Evolutionary conservation across 225 moss, liverwort and hornwort species (phyloP).

Genomic region (Thuidium tamariscinum): DNA sequence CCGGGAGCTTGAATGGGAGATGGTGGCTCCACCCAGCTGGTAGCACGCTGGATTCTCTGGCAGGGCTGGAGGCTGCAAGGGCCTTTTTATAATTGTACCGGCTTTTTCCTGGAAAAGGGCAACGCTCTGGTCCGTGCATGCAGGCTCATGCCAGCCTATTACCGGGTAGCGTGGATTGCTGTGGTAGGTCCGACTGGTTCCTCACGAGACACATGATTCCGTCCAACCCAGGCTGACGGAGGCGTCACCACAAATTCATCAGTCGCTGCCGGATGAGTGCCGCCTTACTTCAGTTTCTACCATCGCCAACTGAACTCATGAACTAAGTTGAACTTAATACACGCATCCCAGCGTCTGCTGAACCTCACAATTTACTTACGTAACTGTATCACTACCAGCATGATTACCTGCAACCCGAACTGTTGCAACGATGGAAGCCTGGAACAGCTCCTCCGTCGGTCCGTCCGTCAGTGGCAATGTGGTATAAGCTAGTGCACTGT

Average conservation of each 20-base stretch:
- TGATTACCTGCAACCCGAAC: not conserved
- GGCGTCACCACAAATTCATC: not conserved
- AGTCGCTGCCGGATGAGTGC: not conserved
- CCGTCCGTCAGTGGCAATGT: too few species aligned
- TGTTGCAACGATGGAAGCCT: not conserved
- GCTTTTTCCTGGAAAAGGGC: not conserved
- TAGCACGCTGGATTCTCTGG: slow-evolving; percentile 12
- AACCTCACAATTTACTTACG: too few species aligned
- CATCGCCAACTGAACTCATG: not conserved
- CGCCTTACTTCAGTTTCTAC: not conserved
- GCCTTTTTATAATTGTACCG: slow-evolving; percentile 6
- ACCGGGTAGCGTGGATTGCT: not conserved
- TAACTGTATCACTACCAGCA: not conserved
- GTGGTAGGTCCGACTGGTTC: slow-evolving; percentile 23
- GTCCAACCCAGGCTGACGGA: not conserved
- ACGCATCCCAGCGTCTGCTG: not conserved
- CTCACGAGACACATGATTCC: not conserved
- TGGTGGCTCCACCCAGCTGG: not conserved
- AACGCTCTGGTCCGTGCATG: not conserved
- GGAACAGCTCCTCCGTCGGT: not conserved
- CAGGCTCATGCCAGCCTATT: not conserved
- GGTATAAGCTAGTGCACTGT: too few species aligned
- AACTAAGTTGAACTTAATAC: too few species aligned
- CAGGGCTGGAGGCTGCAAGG: not conserved
- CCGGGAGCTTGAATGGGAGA: not conserved